Evolutionary conservation across 768 basidiomycete genomes (phyloP).

Genomic region (Boletus reticuloceps): DNA sequence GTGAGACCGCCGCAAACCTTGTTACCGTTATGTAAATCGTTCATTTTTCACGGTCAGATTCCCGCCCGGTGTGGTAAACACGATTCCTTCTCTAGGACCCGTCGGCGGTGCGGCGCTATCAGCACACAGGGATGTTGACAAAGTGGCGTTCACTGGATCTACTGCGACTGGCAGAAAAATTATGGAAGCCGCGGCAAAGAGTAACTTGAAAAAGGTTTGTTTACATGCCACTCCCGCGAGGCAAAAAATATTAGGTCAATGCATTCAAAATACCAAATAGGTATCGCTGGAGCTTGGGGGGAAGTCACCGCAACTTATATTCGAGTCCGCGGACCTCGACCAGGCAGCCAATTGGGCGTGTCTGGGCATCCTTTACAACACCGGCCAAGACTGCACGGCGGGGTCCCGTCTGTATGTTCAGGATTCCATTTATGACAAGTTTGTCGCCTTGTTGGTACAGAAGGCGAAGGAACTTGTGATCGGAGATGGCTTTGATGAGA

Average conservation of each 20-base stretch:
- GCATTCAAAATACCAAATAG: conserved; percentile 33
- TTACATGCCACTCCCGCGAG: conserved; percentile 28
- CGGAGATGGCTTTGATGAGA: conserved; percentile 79
- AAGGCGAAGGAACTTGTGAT: conserved; percentile 70
- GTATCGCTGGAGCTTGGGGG: conserved; percentile 93
- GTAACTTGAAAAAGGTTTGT: conserved; percentile 87
- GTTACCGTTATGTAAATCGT: conserved; percentile 11
- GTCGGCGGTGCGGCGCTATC: conserved; percentile 86
- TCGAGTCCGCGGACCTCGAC: conserved; percentile 88
- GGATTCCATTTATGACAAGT: conserved; percentile 83
- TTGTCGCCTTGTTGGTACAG: conserved; percentile 60
- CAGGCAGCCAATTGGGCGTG: conserved; percentile 83
- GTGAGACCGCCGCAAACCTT: conserved; percentile 37
- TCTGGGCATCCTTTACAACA: conserved; percentile 83
- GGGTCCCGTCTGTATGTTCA: conserved; percentile 91
- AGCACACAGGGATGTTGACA: conserved; percentile 82
- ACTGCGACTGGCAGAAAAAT: conserved; percentile 87
- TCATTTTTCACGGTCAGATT: conserved; percentile 48
- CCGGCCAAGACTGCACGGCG: conserved; percentile 92
- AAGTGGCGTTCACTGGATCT: conserved; percentile 94
- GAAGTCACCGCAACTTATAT: conserved; percentile 87
- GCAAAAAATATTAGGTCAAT: conserved; percentile 12
- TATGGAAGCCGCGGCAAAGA: conserved; percentile 88
- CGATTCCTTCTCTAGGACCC: conserved; percentile 76
- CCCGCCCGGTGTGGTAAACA: conserved; percentile 90